Evolutionary conservation across 768 basidiomycete genomes (phyloP).

Genomic region (Multifurca ochricompacta): DNA sequence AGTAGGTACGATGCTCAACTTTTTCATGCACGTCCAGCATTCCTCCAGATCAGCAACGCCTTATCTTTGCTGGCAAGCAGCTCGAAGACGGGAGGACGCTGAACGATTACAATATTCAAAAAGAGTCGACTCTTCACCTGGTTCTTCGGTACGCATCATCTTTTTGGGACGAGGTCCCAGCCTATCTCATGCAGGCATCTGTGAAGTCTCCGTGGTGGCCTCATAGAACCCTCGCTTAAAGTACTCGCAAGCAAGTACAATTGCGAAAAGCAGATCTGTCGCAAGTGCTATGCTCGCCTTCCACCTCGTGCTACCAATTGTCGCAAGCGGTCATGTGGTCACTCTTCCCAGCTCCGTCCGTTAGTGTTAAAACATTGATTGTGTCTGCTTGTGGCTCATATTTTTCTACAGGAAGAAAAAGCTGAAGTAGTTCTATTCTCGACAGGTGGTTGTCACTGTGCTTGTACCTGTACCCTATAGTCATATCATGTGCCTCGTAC

Average conservation of each 20-base stretch:
- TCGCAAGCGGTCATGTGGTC: constrained; percentile 89
- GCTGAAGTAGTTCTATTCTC: constrained; percentile 60
- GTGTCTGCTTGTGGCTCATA: not conserved
- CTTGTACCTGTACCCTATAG: not conserved
- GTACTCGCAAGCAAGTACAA: constrained; percentile 97
- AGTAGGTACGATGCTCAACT: not conserved
- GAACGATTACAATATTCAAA: constrained; percentile 97
- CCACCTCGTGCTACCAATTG: constrained; percentile 99
- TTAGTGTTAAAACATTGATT: constrained; percentile 36
- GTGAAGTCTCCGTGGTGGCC: constrained; percentile 87
- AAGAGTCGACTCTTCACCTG: constrained; percentile 95
- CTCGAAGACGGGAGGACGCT: constrained; percentile 96
- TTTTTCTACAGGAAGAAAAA: constrained; percentile 74
- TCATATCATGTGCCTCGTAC: too few relatives aligned
- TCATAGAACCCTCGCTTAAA: constrained; percentile 99
- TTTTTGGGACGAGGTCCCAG: not conserved
- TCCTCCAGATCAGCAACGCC: constrained; percentile 89
- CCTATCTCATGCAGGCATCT: constrained; percentile 10
- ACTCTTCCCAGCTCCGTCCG: constrained; percentile 88
- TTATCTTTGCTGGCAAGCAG: constrained; percentile 98
- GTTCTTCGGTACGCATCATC: constrained; percentile 73
- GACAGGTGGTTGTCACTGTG: not conserved
- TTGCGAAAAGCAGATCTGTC: constrained; percentile 99
- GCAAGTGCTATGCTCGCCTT: constrained; percentile 99
- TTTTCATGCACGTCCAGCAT: constrained; percentile 41